Conservation (phyloP, 2,329 filamentous ascomycete species). For the Leptographium procerum region DNA sequence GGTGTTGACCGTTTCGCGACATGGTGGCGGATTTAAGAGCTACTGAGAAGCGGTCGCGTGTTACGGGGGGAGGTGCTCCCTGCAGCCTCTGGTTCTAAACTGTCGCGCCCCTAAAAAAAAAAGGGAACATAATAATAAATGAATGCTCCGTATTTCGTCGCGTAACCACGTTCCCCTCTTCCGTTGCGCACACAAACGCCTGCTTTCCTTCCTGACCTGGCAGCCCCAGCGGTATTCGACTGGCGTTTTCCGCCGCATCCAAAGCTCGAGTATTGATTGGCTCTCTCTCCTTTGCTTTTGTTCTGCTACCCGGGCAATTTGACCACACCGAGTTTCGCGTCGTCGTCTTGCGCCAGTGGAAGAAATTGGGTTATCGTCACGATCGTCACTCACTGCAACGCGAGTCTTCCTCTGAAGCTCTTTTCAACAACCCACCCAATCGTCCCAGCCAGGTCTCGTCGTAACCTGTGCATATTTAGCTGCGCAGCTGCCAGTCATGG, state of each 20-base stretch:
- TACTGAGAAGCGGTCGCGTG: background rate
- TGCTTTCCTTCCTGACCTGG: background rate
- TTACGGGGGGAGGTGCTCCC: background rate
- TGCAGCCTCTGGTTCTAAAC: background rate
- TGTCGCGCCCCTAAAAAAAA: constrained; percentile 1
- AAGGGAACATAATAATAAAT: background rate
- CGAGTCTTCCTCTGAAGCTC: background rate
- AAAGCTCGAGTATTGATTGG: background rate
- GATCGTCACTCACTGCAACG: background rate
- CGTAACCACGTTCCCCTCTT: constrained; percentile 2
- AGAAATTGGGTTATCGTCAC: background rate
- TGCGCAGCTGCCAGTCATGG: constrained; percentile 1
- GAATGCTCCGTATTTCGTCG: background rate
- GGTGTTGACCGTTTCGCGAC: background rate
- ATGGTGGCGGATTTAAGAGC: background rate
- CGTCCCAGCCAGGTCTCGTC: background rate
- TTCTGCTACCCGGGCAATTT: background rate
- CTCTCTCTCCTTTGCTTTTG: background rate
- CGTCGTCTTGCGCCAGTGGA: background rate
- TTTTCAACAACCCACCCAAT: background rate
- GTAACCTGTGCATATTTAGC: too few species aligned
- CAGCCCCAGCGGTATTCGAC: background rate
- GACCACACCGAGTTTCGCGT: background rate
- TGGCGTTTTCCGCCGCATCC: background rate
- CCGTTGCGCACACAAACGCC: background rate